phyloP scores from a whole-genome alignment of 768 basidiomycete genomes.

The Mycena filopes region DNA sequence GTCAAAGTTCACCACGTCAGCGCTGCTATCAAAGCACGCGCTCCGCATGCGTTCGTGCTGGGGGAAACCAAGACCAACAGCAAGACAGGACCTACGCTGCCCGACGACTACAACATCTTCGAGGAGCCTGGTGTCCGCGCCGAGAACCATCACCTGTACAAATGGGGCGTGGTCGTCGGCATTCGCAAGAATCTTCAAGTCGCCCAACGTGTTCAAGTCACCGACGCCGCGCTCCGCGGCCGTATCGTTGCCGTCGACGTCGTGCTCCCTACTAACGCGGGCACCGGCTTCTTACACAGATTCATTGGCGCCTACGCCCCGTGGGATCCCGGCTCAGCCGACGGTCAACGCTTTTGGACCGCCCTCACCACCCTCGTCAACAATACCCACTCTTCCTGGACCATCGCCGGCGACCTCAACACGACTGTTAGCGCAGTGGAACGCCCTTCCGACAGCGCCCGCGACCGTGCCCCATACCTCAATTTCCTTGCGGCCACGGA shows the following conservation, averaged over 20 bases:
- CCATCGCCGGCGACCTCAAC: conserved; percentile 33
- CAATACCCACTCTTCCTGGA: neutral
- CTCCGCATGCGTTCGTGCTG: conserved; percentile 11
- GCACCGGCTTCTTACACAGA: conserved; percentile 31
- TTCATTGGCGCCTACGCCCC: conserved; percentile 41
- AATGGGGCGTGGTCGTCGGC: conserved; percentile 32
- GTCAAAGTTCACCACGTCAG: neutral
- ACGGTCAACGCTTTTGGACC: conserved; percentile 27
- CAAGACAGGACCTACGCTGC: neutral
- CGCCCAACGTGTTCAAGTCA: neutral
- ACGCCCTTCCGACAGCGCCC: neutral
- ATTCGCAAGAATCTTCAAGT: conserved; percentile 22
- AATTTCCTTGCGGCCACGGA: neutral
- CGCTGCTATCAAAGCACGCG: neutral
- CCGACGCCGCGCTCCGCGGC: conserved; percentile 30
- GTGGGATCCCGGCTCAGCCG: conserved; percentile 38
- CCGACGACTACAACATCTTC: conserved; percentile 15
- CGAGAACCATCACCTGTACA: neutral
- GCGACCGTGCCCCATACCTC: neutral
- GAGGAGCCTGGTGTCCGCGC: conserved; percentile 8
- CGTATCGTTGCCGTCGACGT: conserved; percentile 36
- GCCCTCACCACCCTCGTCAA: conserved; percentile 13
- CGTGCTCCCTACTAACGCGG: conserved; percentile 27
- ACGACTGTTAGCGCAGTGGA: conserved; percentile 18
- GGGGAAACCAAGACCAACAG: conserved; percentile 15